phyloP scores from a whole-genome alignment of 768 basidiomycete species.

The Pisolithus albus region DNA sequence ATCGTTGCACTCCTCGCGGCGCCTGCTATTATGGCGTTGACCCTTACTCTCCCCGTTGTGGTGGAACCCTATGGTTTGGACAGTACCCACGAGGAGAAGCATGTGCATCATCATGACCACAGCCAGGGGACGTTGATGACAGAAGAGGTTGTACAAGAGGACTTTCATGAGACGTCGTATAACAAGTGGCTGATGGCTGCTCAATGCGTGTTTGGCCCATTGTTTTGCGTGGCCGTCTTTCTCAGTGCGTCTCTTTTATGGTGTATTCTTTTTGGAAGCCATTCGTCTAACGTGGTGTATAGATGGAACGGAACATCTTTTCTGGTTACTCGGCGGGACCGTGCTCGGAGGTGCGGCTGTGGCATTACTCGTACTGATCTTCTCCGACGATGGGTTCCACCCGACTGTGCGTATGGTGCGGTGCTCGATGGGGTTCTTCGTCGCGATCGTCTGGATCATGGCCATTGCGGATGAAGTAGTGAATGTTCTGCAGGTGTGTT shows the following conservation, averaged over 20 bases:
- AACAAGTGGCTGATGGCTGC: constrained; percentile 81
- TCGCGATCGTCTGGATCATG: constrained; percentile 96
- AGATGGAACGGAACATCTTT: constrained; percentile 42
- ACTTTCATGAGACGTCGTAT: constrained; percentile 56
- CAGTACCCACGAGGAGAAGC: constrained; percentile 18
- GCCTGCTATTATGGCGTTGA: constrained; percentile 80
- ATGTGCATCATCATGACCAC: constrained; percentile 9
- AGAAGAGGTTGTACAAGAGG: constrained; percentile 66
- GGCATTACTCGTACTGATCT: constrained; percentile 50
- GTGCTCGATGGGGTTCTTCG: constrained; percentile 86
- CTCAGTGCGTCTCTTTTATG: constrained; percentile 49
- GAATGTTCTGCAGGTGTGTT: constrained; percentile 71
- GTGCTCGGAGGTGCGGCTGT: constrained; percentile 47
- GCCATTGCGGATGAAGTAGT: constrained; percentile 97
- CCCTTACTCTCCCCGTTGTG: constrained; percentile 90
- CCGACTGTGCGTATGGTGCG: constrained; percentile 57
- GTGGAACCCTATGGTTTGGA: constrained; percentile 45
- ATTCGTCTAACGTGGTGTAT: constrained; percentile 3
- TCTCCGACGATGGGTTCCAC: constrained; percentile 53
- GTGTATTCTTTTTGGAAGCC: background rate
- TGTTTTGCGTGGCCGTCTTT: constrained; percentile 67
- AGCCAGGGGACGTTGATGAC: constrained; percentile 51
- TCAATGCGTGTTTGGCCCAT: constrained; percentile 78
- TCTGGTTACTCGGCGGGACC: constrained; percentile 50
- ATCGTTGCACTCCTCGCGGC: constrained; percentile 74